phyloP scores from a whole-genome alignment of 2,329 filamentous ascomycete species.

The Fusarium acutatum region DNA sequence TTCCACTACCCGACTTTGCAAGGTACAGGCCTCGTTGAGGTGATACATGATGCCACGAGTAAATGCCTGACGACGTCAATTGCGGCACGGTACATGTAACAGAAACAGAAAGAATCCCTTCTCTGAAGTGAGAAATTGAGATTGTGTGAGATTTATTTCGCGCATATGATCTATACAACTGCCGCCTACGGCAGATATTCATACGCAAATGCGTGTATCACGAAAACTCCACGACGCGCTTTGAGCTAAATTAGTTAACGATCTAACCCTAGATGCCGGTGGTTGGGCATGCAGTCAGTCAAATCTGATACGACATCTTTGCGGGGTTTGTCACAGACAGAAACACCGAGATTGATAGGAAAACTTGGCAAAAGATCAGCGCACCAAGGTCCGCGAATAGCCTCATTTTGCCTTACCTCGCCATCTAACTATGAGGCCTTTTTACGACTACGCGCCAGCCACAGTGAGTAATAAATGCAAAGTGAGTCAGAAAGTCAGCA shows the following conservation, averaged over 20 bases:
- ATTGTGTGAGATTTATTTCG: neutral
- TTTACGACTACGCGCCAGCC: neutral
- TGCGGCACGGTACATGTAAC: neutral
- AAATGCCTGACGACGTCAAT: neutral
- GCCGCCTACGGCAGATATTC: neutral
- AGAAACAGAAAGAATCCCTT: neutral
- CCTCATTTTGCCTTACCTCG: slow-evolving; percentile 5
- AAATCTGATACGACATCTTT: slow-evolving; percentile 17
- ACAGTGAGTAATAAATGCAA: slow-evolving; percentile 1
- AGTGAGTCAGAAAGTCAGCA: neutral
- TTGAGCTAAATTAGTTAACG: neutral
- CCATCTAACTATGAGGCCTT: slow-evolving; percentile 5
- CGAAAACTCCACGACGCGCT: neutral
- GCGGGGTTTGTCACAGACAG: slow-evolving; percentile 6
- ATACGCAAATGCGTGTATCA: neutral
- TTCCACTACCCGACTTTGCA: neutral
- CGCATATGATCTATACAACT: neutral
- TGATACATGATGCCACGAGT: neutral
- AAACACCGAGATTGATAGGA: slow-evolving; percentile 13
- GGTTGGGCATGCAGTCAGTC: slow-evolving; percentile 16
- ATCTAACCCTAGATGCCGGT: neutral
- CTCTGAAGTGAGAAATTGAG: neutral
- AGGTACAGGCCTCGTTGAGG: neutral
- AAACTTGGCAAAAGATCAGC: slow-evolving; percentile 1
- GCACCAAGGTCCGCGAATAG: slow-evolving; percentile 11